Percentiles rank a stretch among this genome's conserved stretches.
Conservation (phyloP, 2,329 filamentous ascomycete genomes). For the Dothistroma pini region DNA sequence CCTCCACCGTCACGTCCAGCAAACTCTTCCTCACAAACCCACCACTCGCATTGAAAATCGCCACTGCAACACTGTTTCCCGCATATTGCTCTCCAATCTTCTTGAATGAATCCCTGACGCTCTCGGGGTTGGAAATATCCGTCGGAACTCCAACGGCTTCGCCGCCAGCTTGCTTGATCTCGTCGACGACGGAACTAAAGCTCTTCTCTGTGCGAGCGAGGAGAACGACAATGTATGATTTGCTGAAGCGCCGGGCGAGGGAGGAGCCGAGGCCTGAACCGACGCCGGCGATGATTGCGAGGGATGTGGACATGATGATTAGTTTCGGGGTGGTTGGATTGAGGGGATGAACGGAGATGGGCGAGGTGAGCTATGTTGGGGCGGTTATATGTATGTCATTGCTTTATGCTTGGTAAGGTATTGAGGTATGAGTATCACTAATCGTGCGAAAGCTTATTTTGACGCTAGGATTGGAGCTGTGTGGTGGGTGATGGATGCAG, state of each 20-base stretch:
- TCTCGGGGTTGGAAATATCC: conserved; percentile 55
- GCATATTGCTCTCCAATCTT: conserved; percentile 57
- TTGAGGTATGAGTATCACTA: too few species aligned
- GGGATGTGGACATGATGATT: conserved; percentile 35
- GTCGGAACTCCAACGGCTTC: conserved; percentile 64
- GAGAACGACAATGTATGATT: conserved; percentile 66
- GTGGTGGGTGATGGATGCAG: too few species aligned
- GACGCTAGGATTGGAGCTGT: too few species aligned
- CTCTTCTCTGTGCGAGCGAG: conserved; percentile 64
- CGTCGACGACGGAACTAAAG: conserved; percentile 59
- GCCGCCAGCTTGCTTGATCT: conserved; percentile 64
- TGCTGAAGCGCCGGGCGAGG: conserved; percentile 55
- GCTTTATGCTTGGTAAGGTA: too few species aligned
- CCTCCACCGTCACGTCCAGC: conserved; percentile 55
- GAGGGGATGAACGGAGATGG: not conserved
- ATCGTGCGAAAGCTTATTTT: too few species aligned
- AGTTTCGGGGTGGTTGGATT: not conserved
- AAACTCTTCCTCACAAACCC: conserved; percentile 56
- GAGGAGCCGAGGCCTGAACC: conserved; percentile 63
- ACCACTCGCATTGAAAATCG: conserved; percentile 65
- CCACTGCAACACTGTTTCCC: conserved; percentile 48
- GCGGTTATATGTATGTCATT: not conserved
- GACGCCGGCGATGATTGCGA: conserved; percentile 64
- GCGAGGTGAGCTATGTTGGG: not conserved
- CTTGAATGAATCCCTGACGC: conserved; percentile 57